Conservation (phyloP, 2,329 filamentous ascomycete genomes). For the Taxawa tesnikishii region DNA sequence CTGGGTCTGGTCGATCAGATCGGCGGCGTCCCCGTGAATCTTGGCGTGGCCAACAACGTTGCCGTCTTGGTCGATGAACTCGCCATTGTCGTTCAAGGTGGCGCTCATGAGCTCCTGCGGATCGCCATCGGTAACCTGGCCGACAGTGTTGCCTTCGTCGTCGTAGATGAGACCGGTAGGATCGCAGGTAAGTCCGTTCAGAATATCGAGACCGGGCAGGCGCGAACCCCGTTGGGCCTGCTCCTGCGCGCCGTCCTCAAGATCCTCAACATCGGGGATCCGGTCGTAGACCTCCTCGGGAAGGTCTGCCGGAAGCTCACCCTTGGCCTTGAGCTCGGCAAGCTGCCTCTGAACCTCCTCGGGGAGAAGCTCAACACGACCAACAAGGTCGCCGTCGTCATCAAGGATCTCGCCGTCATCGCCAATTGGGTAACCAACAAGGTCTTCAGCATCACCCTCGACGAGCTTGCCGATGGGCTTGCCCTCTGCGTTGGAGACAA, state of each 20-base stretch:
- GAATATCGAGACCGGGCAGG: conserved; percentile 31
- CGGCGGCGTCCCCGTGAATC: conserved; percentile 31
- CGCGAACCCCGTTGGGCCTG: no score
- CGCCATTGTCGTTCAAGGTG: conserved; percentile 39
- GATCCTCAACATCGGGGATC: conserved; percentile 19
- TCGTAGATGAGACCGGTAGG: conserved; percentile 36
- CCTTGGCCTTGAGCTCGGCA: conserved; percentile 23
- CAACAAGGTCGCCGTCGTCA: conserved; percentile 42
- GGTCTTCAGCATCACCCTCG: conserved; percentile 40
- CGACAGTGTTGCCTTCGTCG: conserved; percentile 38
- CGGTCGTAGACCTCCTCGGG: conserved; percentile 20
- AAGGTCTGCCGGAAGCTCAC: conserved; percentile 23
- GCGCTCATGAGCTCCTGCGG: conserved; percentile 34
- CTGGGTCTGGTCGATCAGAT: conserved; percentile 25
- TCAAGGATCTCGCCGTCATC: conserved; percentile 44
- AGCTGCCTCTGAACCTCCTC: conserved; percentile 31
- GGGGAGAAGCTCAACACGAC: conserved; percentile 37
- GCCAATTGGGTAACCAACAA: conserved; percentile 39
- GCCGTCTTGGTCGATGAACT: conserved; percentile 42
- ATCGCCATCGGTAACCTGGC: conserved; percentile 34
- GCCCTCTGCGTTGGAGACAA: conserved; percentile 38
- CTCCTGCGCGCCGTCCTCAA: conserved; percentile 15
- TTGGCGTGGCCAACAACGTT: conserved; percentile 41
- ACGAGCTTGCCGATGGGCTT: conserved; percentile 36
- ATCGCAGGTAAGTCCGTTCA: conserved; percentile 36